Percentiles rank a stretch among this genome's conserved stretches.
Conservation (phyloP, 805 yeast species). For the Debaryomyces hansenii region DNA sequence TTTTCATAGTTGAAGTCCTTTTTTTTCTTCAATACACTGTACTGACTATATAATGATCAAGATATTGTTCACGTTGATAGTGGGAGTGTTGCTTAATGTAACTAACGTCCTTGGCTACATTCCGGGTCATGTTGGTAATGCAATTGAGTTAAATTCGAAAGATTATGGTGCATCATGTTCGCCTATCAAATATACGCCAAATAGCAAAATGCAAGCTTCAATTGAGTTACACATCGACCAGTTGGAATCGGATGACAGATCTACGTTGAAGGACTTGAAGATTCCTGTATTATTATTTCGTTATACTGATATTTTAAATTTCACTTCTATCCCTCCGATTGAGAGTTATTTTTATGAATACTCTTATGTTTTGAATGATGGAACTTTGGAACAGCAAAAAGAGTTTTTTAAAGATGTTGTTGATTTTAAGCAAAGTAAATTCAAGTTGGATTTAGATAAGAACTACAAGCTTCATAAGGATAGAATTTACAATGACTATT, state of each 20-base stretch:
- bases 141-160: not conserved
- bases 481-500: constrained; percentile 8
- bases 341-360: constrained; percentile 11
- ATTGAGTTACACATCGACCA: not conserved
- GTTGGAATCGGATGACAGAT: not conserved
- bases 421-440: constrained; percentile 14
- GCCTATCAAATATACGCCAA: constrained; percentile 2
- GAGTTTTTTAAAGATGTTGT: constrained; percentile 10
- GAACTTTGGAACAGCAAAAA: constrained; percentile 1
- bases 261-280: constrained; percentile 7
- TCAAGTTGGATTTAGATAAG: constrained; percentile 8
- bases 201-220: not conserved
- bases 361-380: constrained; percentile 1
- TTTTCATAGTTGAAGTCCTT: too few relatives aligned
- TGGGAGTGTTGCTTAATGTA: not conserved
- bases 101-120: not conserved
- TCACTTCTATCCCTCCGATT: constrained; percentile 17
- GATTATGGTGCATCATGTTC: constrained; percentile 5
- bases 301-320: constrained; percentile 20
- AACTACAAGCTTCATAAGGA: constrained; percentile 6
- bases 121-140: not conserved
- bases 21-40: too few relatives aligned
- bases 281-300: constrained; percentile 26
- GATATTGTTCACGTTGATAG: not conserved
- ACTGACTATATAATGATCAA: not conserved